Evolutionary conservation across 2,329 filamentous ascomycete genomes (phyloP), one percentile per base, ranked within the genome.

Genomic region (Hypoxylon sp.): DNA sequence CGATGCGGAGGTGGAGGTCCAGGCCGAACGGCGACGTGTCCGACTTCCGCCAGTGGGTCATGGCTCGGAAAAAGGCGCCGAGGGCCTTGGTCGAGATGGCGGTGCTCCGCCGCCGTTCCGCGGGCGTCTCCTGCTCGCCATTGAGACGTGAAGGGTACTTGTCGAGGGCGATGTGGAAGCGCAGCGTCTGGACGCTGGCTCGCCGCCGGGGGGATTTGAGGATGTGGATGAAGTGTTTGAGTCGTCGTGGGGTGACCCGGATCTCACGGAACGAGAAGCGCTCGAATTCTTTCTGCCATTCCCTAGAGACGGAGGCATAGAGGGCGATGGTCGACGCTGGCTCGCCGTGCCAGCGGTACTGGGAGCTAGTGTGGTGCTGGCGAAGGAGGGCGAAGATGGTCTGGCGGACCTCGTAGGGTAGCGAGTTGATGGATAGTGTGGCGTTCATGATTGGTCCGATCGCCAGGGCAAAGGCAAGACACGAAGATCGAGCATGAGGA

Each of bases 361-460:
- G 10, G 46, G 37, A 47, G 54, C 60, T 41, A 60, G 57, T 58
- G 21, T 60, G 31, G 31, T 35, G 60, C 35, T 46, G 60, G 18
- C 47, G 53, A 35, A 63, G 33, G 17, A 60, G 53, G 21, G 49
- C 52, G 40, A 58, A 60, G 10, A 63, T 63, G 17, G 48, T 55
- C 27, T 55, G 60, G 60, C 60, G 60, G 52, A 63, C 54, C 53
- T 63, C 60, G 56, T 60, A 60, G 24, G 60, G 60, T 38, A 63
- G 58, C 48, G 57, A 60, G 57, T 60, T 58, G 15, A 63, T 42
- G 7, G 60, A 63, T 8, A 45, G 31, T 20, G 21, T 21, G 15
- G 33, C 43, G 20, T 53, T 48, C 60, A 63, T 58, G n/a, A n/a
- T n/a, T n/a, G 45, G 29, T 43, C 10, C 9, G 20, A 38, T 38